Percentiles rank a stretch among this genome's conserved stretches.
Evolutionary conservation across 2,329 filamentous ascomycete species (phyloP).

Genomic region (Colletotrichum magnum): DNA sequence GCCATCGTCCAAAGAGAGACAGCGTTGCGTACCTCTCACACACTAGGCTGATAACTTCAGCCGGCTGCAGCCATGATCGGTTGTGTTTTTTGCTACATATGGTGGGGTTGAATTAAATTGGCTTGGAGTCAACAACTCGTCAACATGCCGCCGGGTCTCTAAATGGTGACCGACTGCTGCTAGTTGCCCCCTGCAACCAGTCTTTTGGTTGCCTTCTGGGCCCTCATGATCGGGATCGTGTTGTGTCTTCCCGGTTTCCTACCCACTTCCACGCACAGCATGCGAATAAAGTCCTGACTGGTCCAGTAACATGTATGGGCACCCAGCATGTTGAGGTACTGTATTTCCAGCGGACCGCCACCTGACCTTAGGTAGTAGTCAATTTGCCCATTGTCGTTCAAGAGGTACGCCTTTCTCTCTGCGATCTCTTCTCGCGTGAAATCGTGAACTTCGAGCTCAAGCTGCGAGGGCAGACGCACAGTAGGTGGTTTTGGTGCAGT

Average conservation of each 20-base stretch:
- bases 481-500: slow-evolving; percentile 54
- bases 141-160: not conserved
- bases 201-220: slow-evolving; percentile 64
- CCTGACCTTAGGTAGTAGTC: slow-evolving; percentile 90
- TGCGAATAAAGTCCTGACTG: slow-evolving; percentile 87
- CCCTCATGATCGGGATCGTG: slow-evolving; percentile 71
- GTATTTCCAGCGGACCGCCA: slow-evolving; percentile 90
- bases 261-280: slow-evolving; percentile 91
- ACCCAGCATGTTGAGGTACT: slow-evolving; percentile 97
- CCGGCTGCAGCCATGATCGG: too few relatives aligned
- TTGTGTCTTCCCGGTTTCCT: slow-evolving; percentile 76
- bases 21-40: too few relatives aligned
- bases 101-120: too few relatives aligned
- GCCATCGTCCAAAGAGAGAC: too few relatives aligned
- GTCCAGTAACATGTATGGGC: slow-evolving; percentile 97
- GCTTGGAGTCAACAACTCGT: not conserved
- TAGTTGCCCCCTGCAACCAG: slow-evolving; percentile 11
- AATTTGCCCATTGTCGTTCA: slow-evolving; percentile 97
- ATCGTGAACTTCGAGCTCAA: slow-evolving; percentile 97
- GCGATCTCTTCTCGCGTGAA: slow-evolving; percentile 94
- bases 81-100: too few relatives aligned
- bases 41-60: too few relatives aligned
- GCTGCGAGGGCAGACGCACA: slow-evolving; percentile 69
- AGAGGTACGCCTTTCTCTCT: slow-evolving; percentile 86
- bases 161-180: too few relatives aligned